Evolutionary conservation across 108 stramenopile genomes (phyloP).

Genomic region (Fragilariopsis cylindrus): DNA sequence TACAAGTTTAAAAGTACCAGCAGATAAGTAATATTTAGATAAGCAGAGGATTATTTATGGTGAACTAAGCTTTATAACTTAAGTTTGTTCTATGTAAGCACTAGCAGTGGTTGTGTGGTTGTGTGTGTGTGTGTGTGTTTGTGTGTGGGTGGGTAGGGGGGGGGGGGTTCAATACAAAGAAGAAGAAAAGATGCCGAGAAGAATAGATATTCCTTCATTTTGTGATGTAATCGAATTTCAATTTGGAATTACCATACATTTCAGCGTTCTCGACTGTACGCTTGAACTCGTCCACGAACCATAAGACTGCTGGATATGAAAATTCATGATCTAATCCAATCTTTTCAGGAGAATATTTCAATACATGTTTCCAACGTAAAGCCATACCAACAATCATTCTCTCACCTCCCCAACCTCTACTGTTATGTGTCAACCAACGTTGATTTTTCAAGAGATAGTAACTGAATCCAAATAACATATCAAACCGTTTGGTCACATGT

Average conservation of each 20-base stretch:
- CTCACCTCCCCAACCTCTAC: not conserved
- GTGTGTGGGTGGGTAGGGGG: too few relatives aligned
- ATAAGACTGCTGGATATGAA: constrained; percentile 15
- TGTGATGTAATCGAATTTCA: not conserved
- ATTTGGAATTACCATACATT: not conserved
- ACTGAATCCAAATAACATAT: constrained; percentile 11
- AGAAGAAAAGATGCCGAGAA: too few relatives aligned
- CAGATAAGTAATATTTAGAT: too few relatives aligned
- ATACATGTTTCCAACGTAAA: constrained; percentile 11
- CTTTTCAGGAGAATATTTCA: not conserved
- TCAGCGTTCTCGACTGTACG: not conserved
- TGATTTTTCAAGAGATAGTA: not conserved
- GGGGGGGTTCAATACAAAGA: too few relatives aligned
- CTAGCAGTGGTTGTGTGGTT: too few relatives aligned
- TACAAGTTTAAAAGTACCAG: too few relatives aligned
- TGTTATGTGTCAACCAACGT: not conserved
- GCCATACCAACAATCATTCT: constrained; percentile 4
- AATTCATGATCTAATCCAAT: constrained; percentile 12
- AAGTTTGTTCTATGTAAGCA: too few relatives aligned
- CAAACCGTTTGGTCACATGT: not conserved
- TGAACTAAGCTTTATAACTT: too few relatives aligned
- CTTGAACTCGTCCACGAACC: constrained; percentile 4
- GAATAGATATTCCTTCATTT: too few relatives aligned
- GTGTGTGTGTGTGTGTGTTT: too few relatives aligned
- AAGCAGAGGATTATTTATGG: too few relatives aligned